Base-by-base conservation (phyloP, 106 monocot species). In the Apostasia ramifera region DNA sequence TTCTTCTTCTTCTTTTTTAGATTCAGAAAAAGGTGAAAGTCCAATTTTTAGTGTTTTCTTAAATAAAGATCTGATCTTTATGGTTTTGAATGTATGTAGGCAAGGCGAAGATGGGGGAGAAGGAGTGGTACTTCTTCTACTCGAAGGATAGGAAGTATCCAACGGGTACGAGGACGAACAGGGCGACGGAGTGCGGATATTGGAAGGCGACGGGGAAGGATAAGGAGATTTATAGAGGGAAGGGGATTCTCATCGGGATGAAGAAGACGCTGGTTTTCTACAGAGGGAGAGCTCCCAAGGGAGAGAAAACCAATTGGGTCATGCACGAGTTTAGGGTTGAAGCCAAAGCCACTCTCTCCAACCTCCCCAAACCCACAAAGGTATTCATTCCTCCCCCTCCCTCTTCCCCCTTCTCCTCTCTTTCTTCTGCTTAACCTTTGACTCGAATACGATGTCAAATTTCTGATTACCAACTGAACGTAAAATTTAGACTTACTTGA, bases 121-220 rank as follows among this genome's bases (percentile, higher is more conserved):
- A 85, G 50, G 82, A 80, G 46, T 80, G 74, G 80, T 89, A 82
- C 70, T 89, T 85, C 79, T 89, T 82, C 65, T 82, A 76, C 66
- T 85, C 77, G 38, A 82, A 65, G 66, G 89, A 85, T 43, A 73
- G 82, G 71, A 89, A 85, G 78, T 89, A 89, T 75, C 85, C 89
- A 8, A 89, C 89, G 2, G 89, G 89, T 8, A 82, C 51, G 77
- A 77, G 89, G 51, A 85, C 89, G 38, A 89, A 89, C 58, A 71
- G 89, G 14, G 89, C 89, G 26, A 89, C 89, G 3, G 85, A 85
- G 13, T 51, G 74, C 11, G 92, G 92, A 0, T 93, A 93, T 72
- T 93, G 92, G 92, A 93, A 93, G 78, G 88, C 92, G 13, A 93
- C 92, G 1, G 92, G 92, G 6, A 93, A 93, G 59, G 92, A 93